Evolutionary conservation across 805 yeast species (phyloP).

Genomic region (Ogataea polymorpha): DNA sequence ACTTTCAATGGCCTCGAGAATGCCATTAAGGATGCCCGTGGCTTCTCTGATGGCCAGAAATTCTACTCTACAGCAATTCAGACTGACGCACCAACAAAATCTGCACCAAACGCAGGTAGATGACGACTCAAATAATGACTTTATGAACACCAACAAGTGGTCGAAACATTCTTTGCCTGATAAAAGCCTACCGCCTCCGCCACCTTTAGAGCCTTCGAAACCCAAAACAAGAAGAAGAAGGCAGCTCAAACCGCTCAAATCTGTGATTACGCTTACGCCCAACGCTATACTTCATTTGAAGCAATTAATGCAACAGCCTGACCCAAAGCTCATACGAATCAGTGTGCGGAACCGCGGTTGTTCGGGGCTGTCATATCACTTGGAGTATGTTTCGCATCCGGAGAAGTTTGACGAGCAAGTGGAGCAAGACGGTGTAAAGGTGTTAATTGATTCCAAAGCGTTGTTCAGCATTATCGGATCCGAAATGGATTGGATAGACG

Average conservation of each 20-base stretch:
- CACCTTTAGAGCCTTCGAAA: conserved; percentile 7
- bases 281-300: conserved; percentile 72
- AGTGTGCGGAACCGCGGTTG: conserved; percentile 97
- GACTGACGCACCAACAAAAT: conserved; percentile 3
- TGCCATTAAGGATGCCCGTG: background rate
- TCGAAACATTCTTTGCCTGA: conserved; percentile 30
- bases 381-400: conserved; percentile 85
- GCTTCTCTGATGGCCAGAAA: background rate
- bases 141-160: conserved; percentile 22
- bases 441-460: conserved; percentile 93
- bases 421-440: conserved; percentile 90
- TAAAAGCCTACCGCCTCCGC: conserved; percentile 6
- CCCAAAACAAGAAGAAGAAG: conserved; percentile 43
- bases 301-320: conserved; percentile 69
- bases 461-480: conserved; percentile 93
- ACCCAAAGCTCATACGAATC: conserved; percentile 83
- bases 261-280: conserved; percentile 77
- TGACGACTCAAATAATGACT: conserved; percentile 10
- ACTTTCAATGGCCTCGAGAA: conserved; percentile 1
- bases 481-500: conserved; percentile 98
- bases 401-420: conserved; percentile 95
- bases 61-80: background rate
- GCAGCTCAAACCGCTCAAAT: conserved; percentile 80
- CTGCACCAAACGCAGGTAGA: conserved; percentile 10
- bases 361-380: conserved; percentile 87